Evolutionary conservation across 495 filamentous ascomycete genomes (phyloP), one percentile per base, ranked within the genome.

Genomic region (Podospora didyma): DNA sequence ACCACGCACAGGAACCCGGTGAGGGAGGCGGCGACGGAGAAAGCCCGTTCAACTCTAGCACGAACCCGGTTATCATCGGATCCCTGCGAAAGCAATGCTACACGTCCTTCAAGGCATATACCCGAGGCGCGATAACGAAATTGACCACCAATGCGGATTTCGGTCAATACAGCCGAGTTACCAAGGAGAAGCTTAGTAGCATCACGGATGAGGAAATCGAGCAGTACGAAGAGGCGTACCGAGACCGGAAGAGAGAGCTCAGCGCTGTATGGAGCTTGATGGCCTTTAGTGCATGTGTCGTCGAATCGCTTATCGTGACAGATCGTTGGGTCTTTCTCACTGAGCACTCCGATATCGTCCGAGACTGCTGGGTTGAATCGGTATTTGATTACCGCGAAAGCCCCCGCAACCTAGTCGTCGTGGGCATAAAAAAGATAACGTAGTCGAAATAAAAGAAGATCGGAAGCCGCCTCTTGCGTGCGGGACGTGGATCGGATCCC

Each of bases 311-410:
- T 51, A 92, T 98, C 67, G 90, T 96, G 35, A 85, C 91, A 31
- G 94, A 98, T 77, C 77, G 94, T 42, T 97, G 90, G 90, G 76
- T 90, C 52, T 98, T 88, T 71, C 75, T 98, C 54, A 84, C 75
- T 46, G 93, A 98, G 66, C 87, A 95, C 61, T 62, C 77, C 26
- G 75, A 81, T 22, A 75, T 81, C 17, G 78, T 92, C 35, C 77
- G 80, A 59, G 82, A 90, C 58, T 84, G 79, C 57, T 98, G 94
- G 94, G 92, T 96, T 28, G 90, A 97, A 72, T 76, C 86, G 19
- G 90, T 96, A 0, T 97, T 97, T 73, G 91, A 94, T 58, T 97
- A 96, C 72, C 70, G 74, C n/a, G 67, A 86, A 72, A 97, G 91
- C 70, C 95, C 88, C 35, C 80, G 92, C 61, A 98, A 96, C 72